Percentiles rank a stretch among this genome's conserved stretches.
These are phyloP conservation scores for Nakazawaea ambrosiae DNA, from an alignment of 805 yeast genomes.

Conservation along the genomic window DNA sequence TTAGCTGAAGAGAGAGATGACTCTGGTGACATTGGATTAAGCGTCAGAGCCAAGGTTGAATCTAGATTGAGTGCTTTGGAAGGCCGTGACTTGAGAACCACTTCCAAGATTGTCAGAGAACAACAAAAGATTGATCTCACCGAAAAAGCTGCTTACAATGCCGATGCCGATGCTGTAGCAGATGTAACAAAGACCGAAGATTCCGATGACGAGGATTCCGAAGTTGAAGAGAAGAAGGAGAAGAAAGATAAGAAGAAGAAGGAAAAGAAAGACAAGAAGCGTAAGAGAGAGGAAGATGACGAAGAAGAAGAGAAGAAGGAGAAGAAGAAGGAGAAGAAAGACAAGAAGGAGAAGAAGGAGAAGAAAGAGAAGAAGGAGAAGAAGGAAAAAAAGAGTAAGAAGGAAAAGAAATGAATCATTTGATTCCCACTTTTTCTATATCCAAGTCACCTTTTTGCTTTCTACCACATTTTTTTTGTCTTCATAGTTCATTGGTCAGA, in stretches of 20 bases:
- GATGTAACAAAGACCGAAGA: conserved; percentile 16
- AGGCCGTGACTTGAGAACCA: conserved; percentile 93
- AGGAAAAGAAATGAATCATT: conserved; percentile 15
- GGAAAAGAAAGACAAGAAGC: conserved; percentile 16
- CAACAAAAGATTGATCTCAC: conserved; percentile 81
- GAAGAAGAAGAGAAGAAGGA: conserved; percentile 18
- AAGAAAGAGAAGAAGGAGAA: conserved; percentile 17
- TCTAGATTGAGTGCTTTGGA: conserved; percentile 89
- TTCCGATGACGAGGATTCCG: conserved; percentile 12
- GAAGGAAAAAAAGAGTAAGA: conserved; percentile 19
- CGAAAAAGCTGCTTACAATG: conserved; percentile 85
- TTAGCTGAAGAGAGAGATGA: conserved; percentile 96
- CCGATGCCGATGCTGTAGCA: conserved; percentile 81
- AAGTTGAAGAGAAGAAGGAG: conserved; percentile 18
- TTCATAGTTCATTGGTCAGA: no score
- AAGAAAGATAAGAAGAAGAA: conserved; percentile 18
- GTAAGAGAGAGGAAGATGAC: conserved; percentile 19
- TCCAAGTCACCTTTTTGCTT: not conserved
- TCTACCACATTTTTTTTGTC: no score
- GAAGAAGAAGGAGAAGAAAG: conserved; percentile 19
- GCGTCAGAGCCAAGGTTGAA: conserved; percentile 90
- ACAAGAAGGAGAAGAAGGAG: conserved; percentile 15
- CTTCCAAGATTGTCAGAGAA: conserved; percentile 75
- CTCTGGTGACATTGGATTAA: conserved; percentile 87
- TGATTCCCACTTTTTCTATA: not conserved